Evolutionary conservation across 1,284 basidiomycete species (phyloP).

Genomic region (Phellopilus nigrolimitatus): DNA sequence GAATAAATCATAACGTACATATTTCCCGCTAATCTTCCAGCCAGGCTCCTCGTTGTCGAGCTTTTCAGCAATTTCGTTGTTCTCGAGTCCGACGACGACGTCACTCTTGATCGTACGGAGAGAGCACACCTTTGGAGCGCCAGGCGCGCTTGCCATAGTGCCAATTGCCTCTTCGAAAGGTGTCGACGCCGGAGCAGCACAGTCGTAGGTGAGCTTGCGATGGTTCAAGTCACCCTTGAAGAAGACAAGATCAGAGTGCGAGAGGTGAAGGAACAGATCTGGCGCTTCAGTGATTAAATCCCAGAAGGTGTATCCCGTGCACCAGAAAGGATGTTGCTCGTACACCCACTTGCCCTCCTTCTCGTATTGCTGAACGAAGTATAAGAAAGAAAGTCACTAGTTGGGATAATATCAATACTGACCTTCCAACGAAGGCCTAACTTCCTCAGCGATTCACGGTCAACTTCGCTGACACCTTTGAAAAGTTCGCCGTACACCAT

Average conservation of each 20-base stretch:
- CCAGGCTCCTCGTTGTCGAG: slow-evolving; percentile 87
- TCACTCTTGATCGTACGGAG: slow-evolving; percentile 88
- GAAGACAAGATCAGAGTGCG: slow-evolving; percentile 86
- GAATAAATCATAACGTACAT: slow-evolving; percentile 54
- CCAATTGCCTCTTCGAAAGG: slow-evolving; percentile 93
- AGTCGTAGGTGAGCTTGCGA: slow-evolving; percentile 89
- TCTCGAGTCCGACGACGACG: slow-evolving; percentile 66
- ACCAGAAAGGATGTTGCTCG: slow-evolving; percentile 97
- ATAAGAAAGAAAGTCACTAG: slow-evolving; percentile 2
- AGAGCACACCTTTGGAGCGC: slow-evolving; percentile 84
- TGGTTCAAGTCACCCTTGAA: slow-evolving; percentile 98
- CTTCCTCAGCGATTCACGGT: slow-evolving; percentile 76
- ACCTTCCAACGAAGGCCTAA: slow-evolving; percentile 92
- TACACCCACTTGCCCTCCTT: slow-evolving; percentile 93
- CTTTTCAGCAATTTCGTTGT: slow-evolving; percentile 61
- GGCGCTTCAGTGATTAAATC: slow-evolving; percentile 86
- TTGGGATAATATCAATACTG: slow-evolving; percentile 15
- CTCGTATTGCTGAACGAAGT: slow-evolving; percentile 71
- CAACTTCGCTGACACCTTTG: slow-evolving; percentile 72
- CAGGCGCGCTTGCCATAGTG: slow-evolving; percentile 84
- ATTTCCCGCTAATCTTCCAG: slow-evolving; percentile 98
- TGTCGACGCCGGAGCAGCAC: slow-evolving; percentile 86
- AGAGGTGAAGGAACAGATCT: slow-evolving; percentile 91
- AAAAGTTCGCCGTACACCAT: slow-evolving; percentile 89
- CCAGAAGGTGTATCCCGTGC: slow-evolving; percentile 94